phyloP scores from a whole-genome alignment of 306 rosid genomes.

The Dalbergia oliveri region DNA sequence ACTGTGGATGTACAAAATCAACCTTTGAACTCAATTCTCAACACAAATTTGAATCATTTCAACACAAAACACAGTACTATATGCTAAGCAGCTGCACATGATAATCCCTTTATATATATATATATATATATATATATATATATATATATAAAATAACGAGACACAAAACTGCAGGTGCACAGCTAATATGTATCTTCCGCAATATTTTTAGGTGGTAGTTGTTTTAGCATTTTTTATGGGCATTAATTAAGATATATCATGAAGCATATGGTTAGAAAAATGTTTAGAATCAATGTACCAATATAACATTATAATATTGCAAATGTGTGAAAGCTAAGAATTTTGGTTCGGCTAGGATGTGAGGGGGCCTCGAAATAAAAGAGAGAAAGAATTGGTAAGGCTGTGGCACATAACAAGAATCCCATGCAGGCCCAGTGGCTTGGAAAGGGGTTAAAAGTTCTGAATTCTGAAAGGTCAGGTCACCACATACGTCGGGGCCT shows the following conservation, averaged over 20 bases:
- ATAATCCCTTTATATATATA: not conserved
- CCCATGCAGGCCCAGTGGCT: slow-evolving; percentile 32
- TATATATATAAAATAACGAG: not conserved
- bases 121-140: no score
- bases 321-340: slow-evolving; percentile 15
- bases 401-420: slow-evolving; percentile 29
- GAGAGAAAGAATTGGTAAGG: not conserved
- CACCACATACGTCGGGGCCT: slow-evolving; percentile 30
- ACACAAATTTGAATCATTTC: not conserved
- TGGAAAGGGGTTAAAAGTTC: slow-evolving; percentile 34
- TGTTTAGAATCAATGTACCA: no score
- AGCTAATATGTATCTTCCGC: not conserved
- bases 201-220: not conserved
- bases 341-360: not conserved
- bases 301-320: no score
- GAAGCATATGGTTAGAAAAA: no score
- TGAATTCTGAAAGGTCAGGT: slow-evolving; percentile 33
- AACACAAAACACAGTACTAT: not conserved
- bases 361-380: not conserved
- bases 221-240: no score
- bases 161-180: slow-evolving; percentile 3
- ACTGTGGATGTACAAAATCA: not conserved
- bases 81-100: not conserved
- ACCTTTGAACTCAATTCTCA: not conserved
- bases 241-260: no score